These are phyloP conservation scores for Priceomyces melissophilus DNA, from an alignment of 805 yeast genomes.

Conservation along the genomic window DNA sequence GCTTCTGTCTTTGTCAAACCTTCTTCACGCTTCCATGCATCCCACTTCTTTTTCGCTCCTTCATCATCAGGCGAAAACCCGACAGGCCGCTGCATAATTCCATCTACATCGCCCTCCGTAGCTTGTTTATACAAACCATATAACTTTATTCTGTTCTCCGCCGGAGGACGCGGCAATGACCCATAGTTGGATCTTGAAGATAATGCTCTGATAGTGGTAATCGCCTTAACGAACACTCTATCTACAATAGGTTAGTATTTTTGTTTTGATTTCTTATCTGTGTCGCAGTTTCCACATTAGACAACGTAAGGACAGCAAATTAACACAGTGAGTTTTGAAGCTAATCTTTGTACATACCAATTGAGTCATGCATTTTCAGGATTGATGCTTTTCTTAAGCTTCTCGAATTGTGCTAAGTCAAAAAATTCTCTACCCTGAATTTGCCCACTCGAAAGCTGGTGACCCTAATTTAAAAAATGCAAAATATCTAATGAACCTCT, in stretches of 20 bases:
- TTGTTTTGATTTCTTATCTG: neutral
- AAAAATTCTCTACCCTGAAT: too few relatives aligned
- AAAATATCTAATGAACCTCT: too few relatives aligned
- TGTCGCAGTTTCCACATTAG: neutral
- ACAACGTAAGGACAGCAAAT: too few relatives aligned
- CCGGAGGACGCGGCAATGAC: slow-evolving; percentile 72
- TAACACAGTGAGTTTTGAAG: neutral
- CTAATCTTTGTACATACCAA: slow-evolving; percentile 28
- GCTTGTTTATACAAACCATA: slow-evolving; percentile 89
- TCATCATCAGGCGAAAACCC: slow-evolving; percentile 61
- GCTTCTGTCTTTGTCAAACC: slow-evolving; percentile 71
- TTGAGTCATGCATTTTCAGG: slow-evolving; percentile 46
- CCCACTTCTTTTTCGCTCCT: slow-evolving; percentile 73
- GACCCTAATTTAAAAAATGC: too few relatives aligned
- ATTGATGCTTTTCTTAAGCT: neutral
- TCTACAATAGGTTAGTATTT: slow-evolving; percentile 32
- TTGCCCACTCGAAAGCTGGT: too few relatives aligned
- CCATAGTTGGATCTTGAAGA: slow-evolving; percentile 62
- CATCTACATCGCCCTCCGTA: slow-evolving; percentile 79
- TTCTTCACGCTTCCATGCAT: slow-evolving; percentile 77
- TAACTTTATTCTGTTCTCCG: slow-evolving; percentile 60
- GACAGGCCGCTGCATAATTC: slow-evolving; percentile 61
- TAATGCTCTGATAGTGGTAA: slow-evolving; percentile 70
- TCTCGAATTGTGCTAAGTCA: too few relatives aligned
- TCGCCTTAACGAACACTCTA: slow-evolving; percentile 79